phyloP scores from a whole-genome alignment of 257 asterid species.

The Handroanthus guayacan region DNA sequence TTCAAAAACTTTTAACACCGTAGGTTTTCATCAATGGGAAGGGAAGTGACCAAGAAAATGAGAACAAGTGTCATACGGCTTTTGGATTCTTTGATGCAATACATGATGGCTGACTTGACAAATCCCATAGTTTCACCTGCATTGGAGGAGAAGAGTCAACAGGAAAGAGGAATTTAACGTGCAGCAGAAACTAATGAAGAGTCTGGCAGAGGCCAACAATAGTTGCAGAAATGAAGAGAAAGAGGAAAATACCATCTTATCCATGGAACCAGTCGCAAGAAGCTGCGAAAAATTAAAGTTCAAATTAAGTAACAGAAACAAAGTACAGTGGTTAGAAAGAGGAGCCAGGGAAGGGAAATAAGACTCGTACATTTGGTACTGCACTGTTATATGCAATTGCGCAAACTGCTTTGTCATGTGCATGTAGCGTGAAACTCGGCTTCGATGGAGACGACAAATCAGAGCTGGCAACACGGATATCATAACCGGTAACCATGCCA shows the following conservation, averaged over 20 bases:
- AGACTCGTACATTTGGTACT: constrained; percentile 42
- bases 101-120: constrained; percentile 62
- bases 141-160: constrained; percentile 13
- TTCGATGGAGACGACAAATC: constrained; percentile 42
- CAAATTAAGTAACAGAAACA: constrained; percentile 34
- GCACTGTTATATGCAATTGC: constrained; percentile 48
- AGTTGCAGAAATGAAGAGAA: constrained; percentile 6
- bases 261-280: constrained; percentile 67
- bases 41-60: not conserved
- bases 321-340: not conserved
- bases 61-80: constrained; percentile 44
- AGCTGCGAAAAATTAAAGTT: constrained; percentile 41
- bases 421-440: constrained; percentile 61
- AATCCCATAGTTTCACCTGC: constrained; percentile 75
- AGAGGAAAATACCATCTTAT: constrained; percentile 51
- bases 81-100: constrained; percentile 54
- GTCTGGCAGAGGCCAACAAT: not conserved
- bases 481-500: constrained; percentile 55
- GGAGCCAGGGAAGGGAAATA: not conserved
- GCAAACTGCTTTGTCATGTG: constrained; percentile 65
- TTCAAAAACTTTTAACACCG: not conserved
- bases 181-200: not conserved
- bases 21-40: not conserved
- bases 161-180: not conserved
- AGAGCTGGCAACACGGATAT: constrained; percentile 49